Base-by-base conservation (phyloP, 495 filamentous ascomycete genomes). In the Penicillium coffeae region DNA sequence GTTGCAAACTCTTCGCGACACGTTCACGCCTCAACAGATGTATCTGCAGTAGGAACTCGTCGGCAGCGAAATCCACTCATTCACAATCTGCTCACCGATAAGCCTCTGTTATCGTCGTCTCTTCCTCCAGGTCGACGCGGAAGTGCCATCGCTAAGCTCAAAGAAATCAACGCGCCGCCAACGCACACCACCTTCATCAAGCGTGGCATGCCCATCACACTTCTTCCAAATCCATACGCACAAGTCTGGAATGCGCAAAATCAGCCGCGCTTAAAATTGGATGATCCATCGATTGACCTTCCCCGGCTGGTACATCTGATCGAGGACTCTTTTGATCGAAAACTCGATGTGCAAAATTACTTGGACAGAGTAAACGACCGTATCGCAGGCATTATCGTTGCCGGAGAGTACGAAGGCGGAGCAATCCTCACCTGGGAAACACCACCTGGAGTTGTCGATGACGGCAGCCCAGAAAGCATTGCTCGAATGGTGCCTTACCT, bases 31-130 rank as follows among this genome's bases (percentile, higher is more conserved):
- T 16, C 52, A 4, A 44, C 63, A 10, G 59, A 81, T 22, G 67
- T 82, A 1, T 81, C 84, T 3, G 82, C 80, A 38, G 87, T 90
- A 1, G 79, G 81, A 38, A 90, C 89, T 0, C 78, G 89, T 50
- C 77, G 81, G 42, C 84, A 85, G 61, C 83, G 87, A 53, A 97
- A 99, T 59, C 90, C 91, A 1, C 77, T 99, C 9, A 96, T 99
- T 45, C 93, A 97, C 66, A 97, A 94, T 56, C 84, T 97, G 7
- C 79, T 99, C 14, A 99, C 93, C 13, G 91, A 99, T 67, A 92
- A 95, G 61, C 93, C 93, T 1, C 73, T 88, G 16, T 84, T 89
- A 50, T 96, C 91, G 8, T 90, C 93, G 1, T 99, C 93, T 0
- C 74, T 99, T 1, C 93, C 93, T 0, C 68, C 81, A 3, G 77